Percentiles rank a stretch among this genome's conserved stretches.
Evolutionary conservation across 169 alveolate species (phyloP).

Genomic region (Eimeria falciformis): DNA sequence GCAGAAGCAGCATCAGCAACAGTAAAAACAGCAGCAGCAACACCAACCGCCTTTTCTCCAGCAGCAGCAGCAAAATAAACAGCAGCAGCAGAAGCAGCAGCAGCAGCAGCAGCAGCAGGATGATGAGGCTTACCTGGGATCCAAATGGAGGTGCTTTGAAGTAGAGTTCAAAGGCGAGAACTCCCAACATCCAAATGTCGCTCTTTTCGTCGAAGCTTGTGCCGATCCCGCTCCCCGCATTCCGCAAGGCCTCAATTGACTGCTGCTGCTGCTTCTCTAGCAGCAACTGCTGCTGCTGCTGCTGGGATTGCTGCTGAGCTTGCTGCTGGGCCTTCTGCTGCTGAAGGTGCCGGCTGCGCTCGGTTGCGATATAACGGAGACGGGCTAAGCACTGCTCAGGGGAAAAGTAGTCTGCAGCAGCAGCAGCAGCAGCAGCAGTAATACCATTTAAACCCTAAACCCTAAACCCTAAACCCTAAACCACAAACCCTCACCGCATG

Average conservation of each 20-base stretch:
- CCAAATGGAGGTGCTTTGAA: conserved; percentile 61
- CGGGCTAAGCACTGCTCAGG: conserved; percentile 55
- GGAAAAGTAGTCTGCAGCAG: conserved; percentile 56
- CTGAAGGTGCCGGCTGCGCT: conserved; percentile 7
- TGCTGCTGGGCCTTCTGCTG: conserved; percentile 16
- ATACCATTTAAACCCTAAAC: too few species aligned
- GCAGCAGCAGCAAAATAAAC: neutral
- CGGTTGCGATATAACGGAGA: neutral
- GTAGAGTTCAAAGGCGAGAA: conserved; percentile 87
- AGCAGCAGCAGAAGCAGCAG: conserved; percentile 69
- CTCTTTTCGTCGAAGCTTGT: conserved; percentile 86
- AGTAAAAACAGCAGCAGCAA: neutral
- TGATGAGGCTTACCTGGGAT: neutral
- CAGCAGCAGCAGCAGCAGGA: conserved; percentile 54
- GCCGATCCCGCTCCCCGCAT: conserved; percentile 4
- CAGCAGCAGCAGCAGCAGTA: conserved; percentile 39
- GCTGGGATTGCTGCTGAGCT: neutral
- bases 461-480: too few species aligned
- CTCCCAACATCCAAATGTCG: conserved; percentile 90
- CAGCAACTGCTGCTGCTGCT: neutral
- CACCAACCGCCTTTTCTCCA: neutral
- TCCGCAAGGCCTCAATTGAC: neutral
- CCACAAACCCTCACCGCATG: conserved; percentile 74
- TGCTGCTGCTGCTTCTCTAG: conserved; percentile 21
- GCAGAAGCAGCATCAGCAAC: conserved; percentile 13